phyloP scores from a whole-genome alignment of 306 rosid genomes.

The Biancaea sappan region DNA sequence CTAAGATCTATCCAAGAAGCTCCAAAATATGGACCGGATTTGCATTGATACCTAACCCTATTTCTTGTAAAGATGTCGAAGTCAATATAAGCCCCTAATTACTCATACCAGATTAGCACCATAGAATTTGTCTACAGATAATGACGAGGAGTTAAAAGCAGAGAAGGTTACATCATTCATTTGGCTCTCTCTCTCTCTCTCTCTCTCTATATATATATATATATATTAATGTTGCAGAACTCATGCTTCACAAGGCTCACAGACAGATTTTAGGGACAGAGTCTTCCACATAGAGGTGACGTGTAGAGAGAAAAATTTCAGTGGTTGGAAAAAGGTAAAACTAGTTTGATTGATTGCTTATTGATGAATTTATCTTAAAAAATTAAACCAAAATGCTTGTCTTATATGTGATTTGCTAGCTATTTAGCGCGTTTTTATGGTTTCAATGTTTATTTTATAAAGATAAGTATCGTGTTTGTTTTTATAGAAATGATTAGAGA shows the following conservation, averaged over 20 bases:
- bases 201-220: too few species aligned
- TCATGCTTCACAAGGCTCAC: neutral
- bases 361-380: constrained; percentile 5
- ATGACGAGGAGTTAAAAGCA: constrained; percentile 28
- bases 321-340: constrained; percentile 35
- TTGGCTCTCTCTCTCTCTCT: too few species aligned
- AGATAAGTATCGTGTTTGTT: too few species aligned
- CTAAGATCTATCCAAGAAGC: too few species aligned
- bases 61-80: neutral
- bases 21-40: too few species aligned
- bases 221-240: constrained; percentile 17
- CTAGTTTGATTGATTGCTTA: neutral
- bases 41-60: too few species aligned
- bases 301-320: constrained; percentile 19
- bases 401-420: neutral
- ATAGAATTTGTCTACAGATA: neutral
- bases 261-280: constrained; percentile 9
- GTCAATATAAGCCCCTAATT: neutral
- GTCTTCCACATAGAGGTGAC: constrained; percentile 26
- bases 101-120: neutral
- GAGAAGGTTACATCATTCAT: too few species aligned
- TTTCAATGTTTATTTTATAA: too few species aligned
- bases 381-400: neutral
- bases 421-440: too few species aligned
- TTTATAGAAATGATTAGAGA: too few species aligned